Evolutionary conservation across 192 early-diverging fungal species (phyloP).

Genomic region (Obelidium mucronatum): DNA sequence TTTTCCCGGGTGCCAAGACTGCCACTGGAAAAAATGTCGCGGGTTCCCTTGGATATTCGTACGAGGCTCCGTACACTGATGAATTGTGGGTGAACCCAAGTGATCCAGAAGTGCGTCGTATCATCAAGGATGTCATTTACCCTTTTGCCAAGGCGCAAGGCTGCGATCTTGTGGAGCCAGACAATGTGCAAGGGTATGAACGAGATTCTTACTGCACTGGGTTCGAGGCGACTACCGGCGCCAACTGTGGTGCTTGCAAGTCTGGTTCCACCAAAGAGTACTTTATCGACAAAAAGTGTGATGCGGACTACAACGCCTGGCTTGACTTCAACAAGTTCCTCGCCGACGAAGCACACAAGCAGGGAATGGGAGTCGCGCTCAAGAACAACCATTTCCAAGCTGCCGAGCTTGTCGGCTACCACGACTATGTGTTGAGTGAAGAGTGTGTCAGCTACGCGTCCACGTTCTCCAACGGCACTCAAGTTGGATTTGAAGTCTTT

Average conservation of each 20-base stretch:
- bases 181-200: not conserved
- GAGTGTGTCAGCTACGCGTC: too few relatives aligned
- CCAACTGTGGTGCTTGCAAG: not conserved
- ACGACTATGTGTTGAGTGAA: constrained; percentile 1
- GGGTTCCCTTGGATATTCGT: not conserved
- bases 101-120: not conserved
- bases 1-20: not conserved
- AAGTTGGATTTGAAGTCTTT: not conserved
- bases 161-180: not conserved
- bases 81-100: not conserved
- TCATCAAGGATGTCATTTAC: not conserved
- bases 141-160: not conserved
- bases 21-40: not conserved
- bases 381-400: constrained; percentile 1
- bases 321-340: not conserved
- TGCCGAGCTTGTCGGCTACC: constrained; percentile 3
- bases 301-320: not conserved
- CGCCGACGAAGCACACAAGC: not conserved
- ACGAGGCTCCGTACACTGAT: not conserved
- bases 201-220: not conserved
- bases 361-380: constrained; percentile 3
- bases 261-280: not conserved
- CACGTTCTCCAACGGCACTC: too few relatives aligned
- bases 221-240: not conserved
- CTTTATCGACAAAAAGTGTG: not conserved